phyloP scores from a whole-genome alignment of 2,329 filamentous ascomycete species.

The Aspergillus clavatus region DNA sequence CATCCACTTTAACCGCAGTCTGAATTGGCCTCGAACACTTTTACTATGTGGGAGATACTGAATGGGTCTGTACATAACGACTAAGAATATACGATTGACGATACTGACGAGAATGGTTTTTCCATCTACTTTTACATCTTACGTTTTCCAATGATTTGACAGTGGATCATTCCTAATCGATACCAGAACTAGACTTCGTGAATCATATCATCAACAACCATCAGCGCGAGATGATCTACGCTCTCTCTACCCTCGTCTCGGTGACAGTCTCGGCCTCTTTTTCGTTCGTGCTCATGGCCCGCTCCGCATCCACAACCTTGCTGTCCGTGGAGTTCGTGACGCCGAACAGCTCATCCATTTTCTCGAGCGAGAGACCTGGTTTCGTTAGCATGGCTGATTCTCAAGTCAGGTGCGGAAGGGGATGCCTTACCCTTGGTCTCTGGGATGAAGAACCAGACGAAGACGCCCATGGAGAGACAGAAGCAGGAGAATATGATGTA shows the following conservation, averaged over 20 bases:
- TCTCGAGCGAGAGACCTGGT: conserved; percentile 51
- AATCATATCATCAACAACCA: too few species aligned
- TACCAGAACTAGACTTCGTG: too few species aligned
- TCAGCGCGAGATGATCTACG: not conserved
- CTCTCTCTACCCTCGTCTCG: conserved; percentile 7
- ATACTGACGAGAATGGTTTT: not conserved
- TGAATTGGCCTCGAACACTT: not conserved
- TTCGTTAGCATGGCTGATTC: not conserved
- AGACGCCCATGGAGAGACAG: conserved; percentile 60
- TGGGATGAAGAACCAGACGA: conserved; percentile 64
- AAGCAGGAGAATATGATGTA: conserved; percentile 67
- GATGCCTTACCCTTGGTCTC: conserved; percentile 60
- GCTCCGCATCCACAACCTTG: conserved; percentile 20
- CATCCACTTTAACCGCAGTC: not conserved
- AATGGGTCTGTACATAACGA: not conserved
- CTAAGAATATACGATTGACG: conserved; percentile 1
- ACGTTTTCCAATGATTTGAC: too few species aligned
- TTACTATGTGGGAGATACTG: not conserved
- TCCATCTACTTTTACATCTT: not conserved
- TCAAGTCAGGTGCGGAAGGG: not conserved
- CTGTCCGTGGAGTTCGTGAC: conserved; percentile 45
- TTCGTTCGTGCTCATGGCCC: conserved; percentile 1
- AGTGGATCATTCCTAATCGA: too few species aligned
- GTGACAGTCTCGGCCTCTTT: conserved; percentile 13
- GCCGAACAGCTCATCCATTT: conserved; percentile 64